Percentiles rank a stretch among this genome's conserved stretches.
These are phyloP conservation scores for Ophiostoma himal-ulmi DNA, from an alignment of 2,329 filamentous ascomycete species.

Conservation along the genomic window DNA sequence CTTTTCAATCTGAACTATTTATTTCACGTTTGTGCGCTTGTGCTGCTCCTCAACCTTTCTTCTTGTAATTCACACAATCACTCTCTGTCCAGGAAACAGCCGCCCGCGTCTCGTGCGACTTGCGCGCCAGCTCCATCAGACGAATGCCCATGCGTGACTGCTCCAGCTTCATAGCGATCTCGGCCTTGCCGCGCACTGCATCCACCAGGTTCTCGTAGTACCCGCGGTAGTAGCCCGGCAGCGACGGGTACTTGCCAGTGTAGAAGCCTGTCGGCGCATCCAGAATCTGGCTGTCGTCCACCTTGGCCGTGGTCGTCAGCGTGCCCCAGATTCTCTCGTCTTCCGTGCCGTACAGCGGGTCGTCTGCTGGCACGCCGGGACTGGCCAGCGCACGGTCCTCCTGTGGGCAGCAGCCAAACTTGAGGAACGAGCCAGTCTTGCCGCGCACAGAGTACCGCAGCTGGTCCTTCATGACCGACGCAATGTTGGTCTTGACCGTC, in stretches of 20 bases:
- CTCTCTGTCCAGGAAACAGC: constrained; percentile 23
- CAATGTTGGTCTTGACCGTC: constrained; percentile 54
- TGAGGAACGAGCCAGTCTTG: constrained; percentile 47
- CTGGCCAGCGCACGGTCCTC: constrained; percentile 30
- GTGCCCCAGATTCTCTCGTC: constrained; percentile 34
- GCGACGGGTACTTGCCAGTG: constrained; percentile 35
- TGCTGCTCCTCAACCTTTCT: no score
- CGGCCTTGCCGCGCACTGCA: constrained; percentile 36
- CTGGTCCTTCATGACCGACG: constrained; percentile 53
- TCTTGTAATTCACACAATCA: neutral
- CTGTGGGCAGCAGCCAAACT: constrained; percentile 35
- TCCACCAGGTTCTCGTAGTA: constrained; percentile 39
- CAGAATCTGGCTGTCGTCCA: constrained; percentile 31
- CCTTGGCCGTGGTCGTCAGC: constrained; percentile 31
- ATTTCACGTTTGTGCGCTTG: neutral
- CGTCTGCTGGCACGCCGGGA: constrained; percentile 24
- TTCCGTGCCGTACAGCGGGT: constrained; percentile 34
- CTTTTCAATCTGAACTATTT: neutral
- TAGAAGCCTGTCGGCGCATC: constrained; percentile 33
- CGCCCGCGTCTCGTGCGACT: constrained; percentile 28
- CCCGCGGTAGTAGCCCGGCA: constrained; percentile 37
- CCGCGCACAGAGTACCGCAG: constrained; percentile 57
- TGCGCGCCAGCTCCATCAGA: constrained; percentile 39
- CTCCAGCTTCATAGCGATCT: constrained; percentile 36
- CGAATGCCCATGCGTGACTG: constrained; percentile 37